phyloP scores from a whole-genome alignment of 108 stramenopile genomes.

The Stephanodiscus minutulus region DNA sequence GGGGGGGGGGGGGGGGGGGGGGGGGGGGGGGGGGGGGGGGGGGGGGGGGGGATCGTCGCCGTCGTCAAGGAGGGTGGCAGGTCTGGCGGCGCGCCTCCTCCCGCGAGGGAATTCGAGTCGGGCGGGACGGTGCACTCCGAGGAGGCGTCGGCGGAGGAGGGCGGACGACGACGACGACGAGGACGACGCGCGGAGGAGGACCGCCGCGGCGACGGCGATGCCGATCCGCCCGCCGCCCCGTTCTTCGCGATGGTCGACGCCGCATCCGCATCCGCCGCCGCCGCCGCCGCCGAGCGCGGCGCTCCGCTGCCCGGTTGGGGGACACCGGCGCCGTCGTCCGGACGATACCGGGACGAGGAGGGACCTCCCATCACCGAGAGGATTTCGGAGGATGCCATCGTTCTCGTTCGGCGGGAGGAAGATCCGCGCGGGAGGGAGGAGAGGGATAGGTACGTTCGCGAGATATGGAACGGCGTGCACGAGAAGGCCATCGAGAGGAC shows the following conservation, averaged over 20 bases:
- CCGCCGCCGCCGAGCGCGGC: conserved; percentile 8
- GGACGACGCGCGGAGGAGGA: not conserved
- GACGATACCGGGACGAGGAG: not conserved
- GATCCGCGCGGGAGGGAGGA: conserved; percentile 4
- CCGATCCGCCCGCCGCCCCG: not conserved
- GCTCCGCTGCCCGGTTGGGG: conserved; percentile 18
- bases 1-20: too few relatives aligned
- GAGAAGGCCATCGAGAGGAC: conserved; percentile 29
- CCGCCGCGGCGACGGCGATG: not conserved
- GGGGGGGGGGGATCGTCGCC: not conserved
- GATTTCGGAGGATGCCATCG: conserved; percentile 8
- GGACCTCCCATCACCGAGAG: not conserved
- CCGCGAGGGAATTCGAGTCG: not conserved
- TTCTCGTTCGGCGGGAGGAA: too few relatives aligned
- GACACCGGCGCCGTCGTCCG: conserved; percentile 18
- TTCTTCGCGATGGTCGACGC: conserved; percentile 3
- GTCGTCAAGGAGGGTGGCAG: not conserved
- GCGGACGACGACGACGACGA: not conserved
- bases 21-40: too few relatives aligned
- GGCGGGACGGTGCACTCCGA: not conserved
- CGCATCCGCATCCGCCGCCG: too few relatives aligned
- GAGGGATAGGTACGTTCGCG: conserved; percentile 19
- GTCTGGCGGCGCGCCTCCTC: too few relatives aligned
- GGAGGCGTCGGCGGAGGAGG: not conserved
- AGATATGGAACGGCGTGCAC: conserved; percentile 30